Percentiles rank a stretch among this genome's conserved stretches.
Conservation (phyloP, 2,329 filamentous ascomycete species). For the Epichloe elymi region DNA sequence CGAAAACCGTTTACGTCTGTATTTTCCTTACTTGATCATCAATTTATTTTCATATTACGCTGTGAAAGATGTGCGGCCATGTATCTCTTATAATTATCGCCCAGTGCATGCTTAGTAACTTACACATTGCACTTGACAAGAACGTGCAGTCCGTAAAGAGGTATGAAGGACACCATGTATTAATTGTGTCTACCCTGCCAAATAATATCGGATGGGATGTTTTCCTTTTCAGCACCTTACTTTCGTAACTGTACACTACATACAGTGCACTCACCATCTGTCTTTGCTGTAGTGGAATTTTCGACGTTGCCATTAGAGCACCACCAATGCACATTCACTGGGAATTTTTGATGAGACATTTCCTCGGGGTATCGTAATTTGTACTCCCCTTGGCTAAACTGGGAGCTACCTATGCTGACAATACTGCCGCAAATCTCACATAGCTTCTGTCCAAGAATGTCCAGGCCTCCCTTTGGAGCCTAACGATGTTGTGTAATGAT, state of each 20-base stretch:
- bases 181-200: no score
- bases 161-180: no score
- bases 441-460: constrained; percentile 1
- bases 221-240: no score
- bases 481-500: neutral
- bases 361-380: neutral
- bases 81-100: neutral
- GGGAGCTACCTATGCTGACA: neutral
- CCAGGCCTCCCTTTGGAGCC: neutral
- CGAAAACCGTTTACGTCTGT: neutral
- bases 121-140: neutral
- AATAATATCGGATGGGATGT: no score
- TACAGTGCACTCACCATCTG: no score
- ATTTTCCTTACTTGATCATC: neutral
- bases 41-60: neutral
- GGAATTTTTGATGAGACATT: neutral
- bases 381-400: neutral
- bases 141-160: no score
- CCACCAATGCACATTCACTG: neutral
- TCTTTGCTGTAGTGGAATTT: neutral
- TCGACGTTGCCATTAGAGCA: neutral
- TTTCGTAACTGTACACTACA: no score
- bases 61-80: neutral
- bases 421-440: neutral
- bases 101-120: neutral